These are phyloP conservation scores for Fusarium irregulare DNA, from an alignment of 2,329 filamentous ascomycete species.

Conservation along the genomic window DNA sequence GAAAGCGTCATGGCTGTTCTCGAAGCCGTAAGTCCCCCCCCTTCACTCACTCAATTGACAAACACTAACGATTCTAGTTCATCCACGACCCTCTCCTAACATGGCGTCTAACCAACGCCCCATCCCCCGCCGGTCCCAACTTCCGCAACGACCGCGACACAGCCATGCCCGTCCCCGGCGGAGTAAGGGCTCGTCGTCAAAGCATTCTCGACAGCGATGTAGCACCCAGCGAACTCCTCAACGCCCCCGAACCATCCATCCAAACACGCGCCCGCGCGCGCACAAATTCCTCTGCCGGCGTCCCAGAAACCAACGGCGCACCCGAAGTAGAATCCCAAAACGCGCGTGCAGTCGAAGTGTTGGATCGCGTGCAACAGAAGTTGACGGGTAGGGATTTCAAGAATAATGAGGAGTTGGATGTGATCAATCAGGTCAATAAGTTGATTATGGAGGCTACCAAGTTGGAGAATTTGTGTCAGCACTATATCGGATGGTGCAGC, in stretches of 20 bases:
- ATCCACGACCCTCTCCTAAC: slow-evolving; percentile 99
- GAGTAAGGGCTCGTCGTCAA: slow-evolving; percentile 68
- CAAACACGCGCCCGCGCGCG: slow-evolving; percentile 64
- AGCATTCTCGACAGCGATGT: slow-evolving; percentile 76
- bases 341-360: slow-evolving; percentile 88
- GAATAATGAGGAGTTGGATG: slow-evolving; percentile 82
- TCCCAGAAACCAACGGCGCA: slow-evolving; percentile 52
- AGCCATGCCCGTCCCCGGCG: slow-evolving; percentile 60
- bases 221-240: slow-evolving; percentile 69
- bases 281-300: slow-evolving; percentile 67
- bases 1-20: slow-evolving; percentile 98
- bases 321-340: slow-evolving; percentile 85
- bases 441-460: slow-evolving; percentile 95
- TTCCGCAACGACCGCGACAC: slow-evolving; percentile 71
- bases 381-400: slow-evolving; percentile 94
- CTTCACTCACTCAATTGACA: background rate
- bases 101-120: slow-evolving; percentile 82
- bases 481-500: slow-evolving; percentile 99
- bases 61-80: slow-evolving; percentile 68
- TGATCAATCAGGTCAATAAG: slow-evolving; percentile 92
- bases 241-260: slow-evolving; percentile 59
- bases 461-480: slow-evolving; percentile 96
- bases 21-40: slow-evolving; percentile 80
- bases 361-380: slow-evolving; percentile 94
- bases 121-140: slow-evolving; percentile 73